Base-by-base conservation (phyloP, 805 yeast genomes). In the Metschnikowia bowlesiae region DNA sequence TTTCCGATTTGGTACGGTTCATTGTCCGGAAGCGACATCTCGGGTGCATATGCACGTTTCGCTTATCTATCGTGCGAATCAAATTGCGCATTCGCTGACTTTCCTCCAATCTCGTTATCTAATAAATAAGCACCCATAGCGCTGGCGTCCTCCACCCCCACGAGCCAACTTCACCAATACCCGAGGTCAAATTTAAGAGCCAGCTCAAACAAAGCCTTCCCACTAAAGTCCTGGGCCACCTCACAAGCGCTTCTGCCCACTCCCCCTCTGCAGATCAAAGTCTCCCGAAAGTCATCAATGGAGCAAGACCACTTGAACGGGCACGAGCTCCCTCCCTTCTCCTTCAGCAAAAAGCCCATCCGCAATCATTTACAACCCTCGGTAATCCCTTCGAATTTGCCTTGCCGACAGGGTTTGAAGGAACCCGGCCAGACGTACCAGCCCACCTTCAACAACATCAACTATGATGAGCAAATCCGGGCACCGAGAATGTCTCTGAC, bases 381-480 rank as follows among this genome's bases (percentile, higher is more conserved):
- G 38, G 51, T 53, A 9, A 51, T 57, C 16, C 51, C 59, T 3
- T 38, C 51, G 6, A 43, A 48, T 13, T 38, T 54, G 34, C 55
- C 53, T 4, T 26, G 37, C 13, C 29, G 34, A 7, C 52, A 45
- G 14, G 35, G 32, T 11, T 35, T 16, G 29, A 34, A 35, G 30
- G 40, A 44, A 6, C 28, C 47, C 16, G 14, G 14, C 8, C 11
- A 22, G 26, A 45, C 30, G 14, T 46, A 48, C 39, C 56, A 44
- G 49, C 60, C 60, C 30, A 49, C 45, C 16, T 49, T 51, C 40
- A 57, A 57, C 42, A 55, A 57, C 45, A 55, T 73, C 52, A 73
- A 79, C 59, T 79, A 78, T 54, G 80, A 79, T 55, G 81, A 79
- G 52, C 79, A 78, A 56, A 80, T 79, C 44, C 62, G 83, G 50